Evolutionary conservation across 2,329 filamentous ascomycete species (phyloP), one percentile per base, ranked within the genome.

Genomic region (Epichloe sp.): DNA sequence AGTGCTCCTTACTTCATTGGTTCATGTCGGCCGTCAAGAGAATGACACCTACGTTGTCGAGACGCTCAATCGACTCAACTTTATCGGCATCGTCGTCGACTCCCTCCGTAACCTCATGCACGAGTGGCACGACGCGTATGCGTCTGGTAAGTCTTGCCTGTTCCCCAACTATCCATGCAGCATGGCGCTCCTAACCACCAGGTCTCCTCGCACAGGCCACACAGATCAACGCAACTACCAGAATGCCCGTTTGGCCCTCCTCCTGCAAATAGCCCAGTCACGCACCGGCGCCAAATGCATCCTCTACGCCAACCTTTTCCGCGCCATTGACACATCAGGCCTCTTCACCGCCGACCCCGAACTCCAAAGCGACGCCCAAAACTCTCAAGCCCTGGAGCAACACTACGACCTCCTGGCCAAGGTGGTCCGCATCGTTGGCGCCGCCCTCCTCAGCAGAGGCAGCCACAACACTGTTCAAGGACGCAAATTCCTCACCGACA

Each of bases 341-440:
- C 76, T 97, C 21, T 98, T 97, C 65, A 75, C 82, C 8, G 86
- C 86, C 12, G 93, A 98, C 64, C 93, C 93, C 0, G 93, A 98
- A 65, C 81, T 98, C 50, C 89, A 94, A 54, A 81, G 90, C 68
- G 80, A 87, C 58, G 78, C 83, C 51, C 76, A 82, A 50, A 83
- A 88, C 58, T 72, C 79, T 3, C 74, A 77, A 52, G 85, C 88
- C 3, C 75, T 95, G 19, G 79, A 82, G 56, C 84, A 83, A 61
- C 94, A 94, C 69, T 97, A 95, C 67, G 78, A 82, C 46, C 76
- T 98, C 6, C 80, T 98, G 15, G 80, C 88, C 38, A 81, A 85
- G 51, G 78, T 95, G 8, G 76, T 93, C 38, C 82, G 89, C 48
- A 83, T 98, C 53, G 78, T 98, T 52, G 85, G 85, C 47, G 85